These are phyloP conservation scores for Schizothecium vesticola DNA, from an alignment of 495 filamentous ascomycete species.

Conservation along the genomic window DNA sequence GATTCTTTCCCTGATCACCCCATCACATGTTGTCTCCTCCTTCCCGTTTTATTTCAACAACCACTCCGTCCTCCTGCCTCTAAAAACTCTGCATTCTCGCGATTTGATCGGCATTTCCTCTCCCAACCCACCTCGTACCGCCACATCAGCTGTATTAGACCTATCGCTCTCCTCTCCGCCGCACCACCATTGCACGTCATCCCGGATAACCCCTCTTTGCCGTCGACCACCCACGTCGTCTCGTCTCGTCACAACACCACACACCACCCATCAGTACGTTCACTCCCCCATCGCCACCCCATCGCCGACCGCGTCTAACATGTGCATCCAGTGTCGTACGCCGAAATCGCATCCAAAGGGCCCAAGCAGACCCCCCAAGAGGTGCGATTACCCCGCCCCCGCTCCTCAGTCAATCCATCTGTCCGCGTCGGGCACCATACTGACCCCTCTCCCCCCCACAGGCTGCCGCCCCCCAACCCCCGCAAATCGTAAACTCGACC, in stretches of 20 bases:
- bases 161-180: not conserved
- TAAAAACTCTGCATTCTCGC: not conserved
- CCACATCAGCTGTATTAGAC: not conserved
- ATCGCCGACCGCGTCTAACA: not conserved
- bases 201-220: constrained; percentile 1
- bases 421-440: constrained; percentile 4
- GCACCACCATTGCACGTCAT: not conserved
- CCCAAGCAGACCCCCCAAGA: constrained; percentile 68
- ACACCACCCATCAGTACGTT: constrained; percentile 5
- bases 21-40: constrained; percentile 17
- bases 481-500: constrained; percentile 53
- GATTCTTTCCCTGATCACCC: constrained; percentile 4
- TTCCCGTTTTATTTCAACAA: constrained; percentile 6
- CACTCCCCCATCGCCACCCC: not conserved
- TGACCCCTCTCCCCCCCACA: constrained; percentile 11
- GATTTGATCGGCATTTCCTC: not conserved
- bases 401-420: not conserved
- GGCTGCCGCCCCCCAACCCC: constrained; percentile 61
- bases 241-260: not conserved
- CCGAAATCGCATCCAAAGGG: constrained; percentile 65
- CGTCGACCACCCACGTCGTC: not conserved
- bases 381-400: constrained; percentile 39
- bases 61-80: not conserved
- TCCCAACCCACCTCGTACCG: not conserved
- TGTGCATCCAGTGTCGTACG: constrained; percentile 62